phyloP scores from a whole-genome alignment of 257 asterid species.

The Nemophila menziesii region DNA sequence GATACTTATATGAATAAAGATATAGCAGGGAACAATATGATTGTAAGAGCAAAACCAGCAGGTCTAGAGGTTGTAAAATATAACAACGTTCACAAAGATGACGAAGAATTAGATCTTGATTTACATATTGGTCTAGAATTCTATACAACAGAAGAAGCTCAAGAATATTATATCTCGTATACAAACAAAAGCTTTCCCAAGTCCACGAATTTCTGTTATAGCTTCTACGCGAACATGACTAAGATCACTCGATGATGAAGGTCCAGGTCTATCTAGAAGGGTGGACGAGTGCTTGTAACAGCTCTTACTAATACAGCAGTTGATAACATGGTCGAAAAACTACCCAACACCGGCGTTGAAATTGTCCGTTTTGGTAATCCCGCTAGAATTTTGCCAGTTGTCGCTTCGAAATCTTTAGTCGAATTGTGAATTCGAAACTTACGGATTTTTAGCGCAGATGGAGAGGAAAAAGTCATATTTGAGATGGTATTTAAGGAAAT shows the following conservation, averaged over 20 bases:
- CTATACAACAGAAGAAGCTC: too few relatives aligned
- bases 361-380: slow-evolving; percentile 93
- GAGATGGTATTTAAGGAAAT: slow-evolving; percentile 72
- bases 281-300: slow-evolving; percentile 92
- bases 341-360: slow-evolving; percentile 49
- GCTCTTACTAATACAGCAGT: slow-evolving; percentile 99
- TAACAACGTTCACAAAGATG: too few relatives aligned
- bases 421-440: slow-evolving; percentile 66
- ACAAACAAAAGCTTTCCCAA: too few relatives aligned
- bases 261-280: slow-evolving; percentile 63
- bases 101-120: too few relatives aligned
- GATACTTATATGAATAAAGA: slow-evolving; percentile 65
- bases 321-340: slow-evolving; percentile 90
- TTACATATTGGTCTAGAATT: too few relatives aligned
- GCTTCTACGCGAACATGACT: too few relatives aligned
- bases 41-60: slow-evolving; percentile 50
- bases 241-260: too few relatives aligned
- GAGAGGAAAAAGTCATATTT: slow-evolving; percentile 84
- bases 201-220: too few relatives aligned
- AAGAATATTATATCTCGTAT: too few relatives aligned
- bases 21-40: slow-evolving; percentile 43
- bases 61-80: neutral
- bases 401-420: slow-evolving; percentile 74
- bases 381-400: slow-evolving; percentile 69
- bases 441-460: slow-evolving; percentile 61